A percentile compares a stretch with the other conserved stretches of the same genome.
Conservation (phyloP, 306 rosid genomes). For the Dalbergia cultrata region DNA sequence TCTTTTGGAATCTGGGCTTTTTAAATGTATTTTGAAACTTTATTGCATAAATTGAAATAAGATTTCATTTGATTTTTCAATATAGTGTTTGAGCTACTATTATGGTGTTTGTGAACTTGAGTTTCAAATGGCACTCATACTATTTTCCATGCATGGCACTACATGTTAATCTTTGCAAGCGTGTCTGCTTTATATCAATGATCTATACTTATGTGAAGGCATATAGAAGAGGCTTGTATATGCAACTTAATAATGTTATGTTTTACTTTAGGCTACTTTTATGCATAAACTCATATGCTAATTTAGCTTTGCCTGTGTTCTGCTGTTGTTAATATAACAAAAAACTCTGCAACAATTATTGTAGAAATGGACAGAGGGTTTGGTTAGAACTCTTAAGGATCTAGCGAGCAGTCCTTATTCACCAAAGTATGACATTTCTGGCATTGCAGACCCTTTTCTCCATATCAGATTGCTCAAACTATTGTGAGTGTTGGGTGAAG, state of each 20-base stretch:
- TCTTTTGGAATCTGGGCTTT: slow-evolving; percentile 18
- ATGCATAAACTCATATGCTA: slow-evolving; percentile 28
- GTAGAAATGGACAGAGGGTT: slow-evolving; percentile 90
- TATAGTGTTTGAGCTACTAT: slow-evolving; percentile 3
- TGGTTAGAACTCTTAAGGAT: slow-evolving; percentile 91
- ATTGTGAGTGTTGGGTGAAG: slow-evolving; percentile 90
- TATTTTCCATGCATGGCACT: slow-evolving; percentile 9
- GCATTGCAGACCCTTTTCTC: slow-evolving; percentile 96
- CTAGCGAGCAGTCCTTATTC: slow-evolving; percentile 90
- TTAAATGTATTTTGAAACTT: slow-evolving; percentile 19
- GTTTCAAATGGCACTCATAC: slow-evolving; percentile 19
- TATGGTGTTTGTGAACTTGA: slow-evolving; percentile 23
- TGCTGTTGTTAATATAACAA: slow-evolving; percentile 41
- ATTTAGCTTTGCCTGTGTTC: slow-evolving; percentile 23
- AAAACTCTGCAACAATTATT: slow-evolving; percentile 49
- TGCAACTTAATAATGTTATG: slow-evolving; percentile 29
- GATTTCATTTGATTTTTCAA: slow-evolving; percentile 13
- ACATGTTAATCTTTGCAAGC: slow-evolving; percentile 29
- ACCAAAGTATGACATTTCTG: slow-evolving; percentile 96
- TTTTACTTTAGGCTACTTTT: slow-evolving; percentile 14
- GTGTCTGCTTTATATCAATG: slow-evolving; percentile 29
- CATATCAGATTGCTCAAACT: slow-evolving; percentile 92
- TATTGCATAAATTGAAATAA: slow-evolving; percentile 24
- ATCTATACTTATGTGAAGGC: slow-evolving; percentile 26
- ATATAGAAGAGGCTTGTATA: slow-evolving; percentile 26